Percentiles rank a stretch among this genome's conserved stretches.
Conservation (phyloP, 305 asterid genomes). For the Fraxinus platypoda region DNA sequence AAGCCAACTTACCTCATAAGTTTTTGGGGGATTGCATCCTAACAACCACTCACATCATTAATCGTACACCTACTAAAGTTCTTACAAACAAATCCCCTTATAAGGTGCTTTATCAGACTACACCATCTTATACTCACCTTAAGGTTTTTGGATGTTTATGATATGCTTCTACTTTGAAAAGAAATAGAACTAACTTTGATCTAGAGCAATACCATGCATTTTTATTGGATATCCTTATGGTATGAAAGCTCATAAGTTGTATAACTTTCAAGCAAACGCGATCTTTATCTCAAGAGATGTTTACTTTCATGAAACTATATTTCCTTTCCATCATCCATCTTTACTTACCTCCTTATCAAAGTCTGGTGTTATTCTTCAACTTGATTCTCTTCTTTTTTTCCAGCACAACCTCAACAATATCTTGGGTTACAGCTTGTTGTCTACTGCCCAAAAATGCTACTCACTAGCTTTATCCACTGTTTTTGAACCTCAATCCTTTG, state of each 20-base stretch:
- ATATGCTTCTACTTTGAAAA: background rate
- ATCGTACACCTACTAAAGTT: background rate
- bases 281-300: background rate
- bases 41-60: background rate
- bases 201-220: background rate
- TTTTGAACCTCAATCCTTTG: background rate
- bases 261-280: background rate
- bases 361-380: background rate
- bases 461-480: no score
- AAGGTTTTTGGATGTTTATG: background rate
- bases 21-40: background rate
- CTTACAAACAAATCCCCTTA: background rate
- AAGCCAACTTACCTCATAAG: background rate
- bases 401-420: background rate
- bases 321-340: background rate
- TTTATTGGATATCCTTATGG: background rate
- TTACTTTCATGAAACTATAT: background rate
- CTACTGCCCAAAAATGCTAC: no score
- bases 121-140: background rate
- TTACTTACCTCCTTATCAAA: background rate
- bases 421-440: no score
- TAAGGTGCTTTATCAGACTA: background rate
- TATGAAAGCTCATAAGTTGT: background rate
- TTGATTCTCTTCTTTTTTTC: background rate
- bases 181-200: background rate